phyloP scores from a whole-genome alignment of 2,329 filamentous ascomycete genomes.

The Sporothrix brasiliensis region DNA sequence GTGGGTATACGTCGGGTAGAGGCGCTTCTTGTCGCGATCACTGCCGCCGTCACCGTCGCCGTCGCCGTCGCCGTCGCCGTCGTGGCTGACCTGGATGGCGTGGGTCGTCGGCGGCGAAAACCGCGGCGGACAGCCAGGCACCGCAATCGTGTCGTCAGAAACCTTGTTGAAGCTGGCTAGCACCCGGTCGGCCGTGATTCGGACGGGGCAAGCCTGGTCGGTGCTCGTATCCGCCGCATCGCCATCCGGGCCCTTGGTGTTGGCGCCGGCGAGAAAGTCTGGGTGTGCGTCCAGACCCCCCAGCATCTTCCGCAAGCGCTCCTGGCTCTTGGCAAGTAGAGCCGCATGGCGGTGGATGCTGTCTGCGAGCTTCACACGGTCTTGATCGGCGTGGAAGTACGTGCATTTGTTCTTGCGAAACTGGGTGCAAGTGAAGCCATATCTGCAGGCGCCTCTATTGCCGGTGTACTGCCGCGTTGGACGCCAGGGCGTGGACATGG shows the following conservation, averaged over 20 bases:
- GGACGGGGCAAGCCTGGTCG: neutral
- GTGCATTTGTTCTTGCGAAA: neutral
- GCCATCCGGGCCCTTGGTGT: neutral
- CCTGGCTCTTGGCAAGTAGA: no score
- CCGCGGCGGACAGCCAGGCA: conserved; percentile 37
- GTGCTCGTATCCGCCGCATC: neutral
- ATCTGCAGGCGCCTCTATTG: neutral
- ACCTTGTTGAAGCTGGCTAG: conserved; percentile 39
- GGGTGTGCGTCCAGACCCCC: neutral
- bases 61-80: neutral
- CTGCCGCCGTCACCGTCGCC: no score
- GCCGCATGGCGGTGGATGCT: no score
- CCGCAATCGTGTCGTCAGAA: conserved; percentile 35
- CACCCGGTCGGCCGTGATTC: conserved; percentile 10
- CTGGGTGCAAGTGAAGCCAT: neutral
- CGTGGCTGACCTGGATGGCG: neutral
- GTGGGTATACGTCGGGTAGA: conserved; percentile 33
- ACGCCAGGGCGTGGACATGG: neutral
- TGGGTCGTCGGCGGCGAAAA: conserved; percentile 32
- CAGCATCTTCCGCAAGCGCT: neutral
- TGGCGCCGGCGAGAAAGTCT: neutral
- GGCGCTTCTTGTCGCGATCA: no score
- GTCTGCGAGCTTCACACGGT: neutral
- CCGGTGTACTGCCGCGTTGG: neutral
- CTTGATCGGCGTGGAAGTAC: neutral